These are phyloP conservation scores for Cryphonectria carpinicola DNA, from an alignment of 2,329 filamentous ascomycete genomes.

Conservation along the genomic window DNA sequence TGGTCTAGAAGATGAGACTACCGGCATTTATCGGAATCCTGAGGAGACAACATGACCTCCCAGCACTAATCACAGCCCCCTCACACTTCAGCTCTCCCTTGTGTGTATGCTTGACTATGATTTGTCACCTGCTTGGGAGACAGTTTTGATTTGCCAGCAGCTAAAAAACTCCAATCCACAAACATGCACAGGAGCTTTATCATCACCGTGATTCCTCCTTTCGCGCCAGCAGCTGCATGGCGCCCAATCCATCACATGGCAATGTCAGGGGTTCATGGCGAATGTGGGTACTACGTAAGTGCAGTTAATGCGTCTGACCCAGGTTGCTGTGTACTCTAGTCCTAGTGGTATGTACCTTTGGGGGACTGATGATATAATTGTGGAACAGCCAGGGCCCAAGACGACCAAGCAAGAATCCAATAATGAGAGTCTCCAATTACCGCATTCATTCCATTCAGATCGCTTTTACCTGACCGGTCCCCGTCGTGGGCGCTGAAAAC, in stretches of 20 bases:
- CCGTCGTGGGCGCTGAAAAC: neutral
- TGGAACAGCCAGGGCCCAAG: too few species aligned
- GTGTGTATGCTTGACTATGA: neutral
- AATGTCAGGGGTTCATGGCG: conserved; percentile 8
- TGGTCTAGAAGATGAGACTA: too few species aligned
- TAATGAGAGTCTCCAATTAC: neutral
- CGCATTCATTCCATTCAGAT: neutral
- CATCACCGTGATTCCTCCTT: neutral
- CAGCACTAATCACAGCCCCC: neutral
- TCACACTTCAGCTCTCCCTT: neutral
- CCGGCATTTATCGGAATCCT: too few species aligned
- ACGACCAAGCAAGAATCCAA: neutral
- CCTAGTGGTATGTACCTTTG: too few species aligned
- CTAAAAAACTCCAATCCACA: neutral
- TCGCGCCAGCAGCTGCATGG: neutral
- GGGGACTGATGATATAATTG: too few species aligned
- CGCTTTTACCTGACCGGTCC: neutral
- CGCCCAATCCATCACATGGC: conserved; percentile 11
- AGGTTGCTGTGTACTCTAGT: neutral
- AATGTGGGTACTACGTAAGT: neutral
- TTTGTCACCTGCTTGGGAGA: neutral
- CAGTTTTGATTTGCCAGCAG: neutral
- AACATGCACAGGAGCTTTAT: neutral
- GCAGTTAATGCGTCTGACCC: neutral
- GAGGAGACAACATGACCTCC: too few species aligned